Conservation (phyloP, 495 filamentous ascomycete genomes). For the Aspergillus indologenus region DNA sequence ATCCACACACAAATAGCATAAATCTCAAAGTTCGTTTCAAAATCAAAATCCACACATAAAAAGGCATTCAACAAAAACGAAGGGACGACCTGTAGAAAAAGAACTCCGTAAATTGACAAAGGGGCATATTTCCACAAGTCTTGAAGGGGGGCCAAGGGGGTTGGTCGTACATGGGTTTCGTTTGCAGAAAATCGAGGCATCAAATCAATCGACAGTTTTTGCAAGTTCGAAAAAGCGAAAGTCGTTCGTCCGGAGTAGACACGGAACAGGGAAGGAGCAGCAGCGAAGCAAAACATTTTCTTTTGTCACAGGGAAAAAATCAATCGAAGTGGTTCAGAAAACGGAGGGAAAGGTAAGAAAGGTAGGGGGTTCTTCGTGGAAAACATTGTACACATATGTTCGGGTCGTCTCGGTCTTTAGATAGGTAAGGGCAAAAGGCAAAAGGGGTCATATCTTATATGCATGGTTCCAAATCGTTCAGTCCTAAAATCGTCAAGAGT, state of each 20-base stretch:
- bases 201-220: slow-evolving; percentile 5
- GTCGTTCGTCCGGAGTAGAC: slow-evolving; percentile 5
- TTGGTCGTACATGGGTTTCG: slow-evolving; percentile 20
- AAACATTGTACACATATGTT: slow-evolving; percentile 22
- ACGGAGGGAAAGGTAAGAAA: not conserved
- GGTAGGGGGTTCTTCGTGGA: not conserved
- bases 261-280: not conserved
- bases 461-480: slow-evolving; percentile 23
- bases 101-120: slow-evolving; percentile 18
- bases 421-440: not conserved
- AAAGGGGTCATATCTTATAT: slow-evolving; percentile 20
- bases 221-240: slow-evolving; percentile 4
- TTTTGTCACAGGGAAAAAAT: not conserved
- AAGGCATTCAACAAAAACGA: slow-evolving; percentile 17
- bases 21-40: not conserved
- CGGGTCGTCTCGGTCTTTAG: slow-evolving; percentile 15
- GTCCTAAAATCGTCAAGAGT: slow-evolving; percentile 20
- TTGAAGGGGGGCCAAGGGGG: slow-evolving; percentile 2
- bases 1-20: slow-evolving; percentile 2
- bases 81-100: slow-evolving; percentile 22
- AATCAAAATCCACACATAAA: not conserved
- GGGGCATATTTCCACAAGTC: slow-evolving; percentile 14
- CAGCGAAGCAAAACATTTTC: not conserved
- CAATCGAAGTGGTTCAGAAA: not conserved
- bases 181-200: slow-evolving; percentile 7